phyloP scores from a whole-genome alignment of 129 eudicot genomes.

The Silybum marianum region DNA sequence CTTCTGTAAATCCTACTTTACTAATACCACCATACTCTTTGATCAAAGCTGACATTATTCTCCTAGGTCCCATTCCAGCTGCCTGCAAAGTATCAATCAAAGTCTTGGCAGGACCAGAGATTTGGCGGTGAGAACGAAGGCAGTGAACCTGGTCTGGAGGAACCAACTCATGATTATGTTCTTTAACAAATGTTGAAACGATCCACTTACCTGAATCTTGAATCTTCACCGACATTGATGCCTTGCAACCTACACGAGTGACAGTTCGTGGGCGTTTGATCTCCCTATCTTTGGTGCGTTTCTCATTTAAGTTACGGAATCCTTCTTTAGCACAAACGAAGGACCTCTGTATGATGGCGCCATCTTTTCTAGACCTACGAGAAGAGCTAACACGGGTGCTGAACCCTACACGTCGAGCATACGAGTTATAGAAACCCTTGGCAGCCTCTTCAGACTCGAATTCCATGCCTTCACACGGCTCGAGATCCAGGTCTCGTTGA shows the following conservation, averaged over 20 bases:
- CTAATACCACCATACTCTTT: constrained; percentile 66
- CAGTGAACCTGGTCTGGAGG: constrained; percentile 63
- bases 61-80: constrained; percentile 65
- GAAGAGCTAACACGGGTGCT: constrained; percentile 68
- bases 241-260: constrained; percentile 62
- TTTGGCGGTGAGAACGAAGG: constrained; percentile 58
- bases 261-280: constrained; percentile 60
- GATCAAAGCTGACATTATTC: constrained; percentile 64
- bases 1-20: constrained; percentile 65
- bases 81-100: constrained; percentile 66
- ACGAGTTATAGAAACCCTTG: constrained; percentile 57
- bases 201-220: constrained; percentile 59
- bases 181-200: constrained; percentile 46
- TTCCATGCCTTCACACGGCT: constrained; percentile 63
- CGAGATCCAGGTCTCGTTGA: constrained; percentile 48
- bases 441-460: constrained; percentile 70
- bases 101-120: constrained; percentile 64
- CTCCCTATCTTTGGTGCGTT: constrained; percentile 57
- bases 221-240: constrained; percentile 55
- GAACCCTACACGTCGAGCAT: constrained; percentile 62
- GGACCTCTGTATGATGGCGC: constrained; percentile 60
- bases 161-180: constrained; percentile 60
- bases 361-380: constrained; percentile 59
- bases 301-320: constrained; percentile 55
- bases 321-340: constrained; percentile 69